Conservation (phyloP, 257 asterid genomes). For the Gentiana dahurica region DNA sequence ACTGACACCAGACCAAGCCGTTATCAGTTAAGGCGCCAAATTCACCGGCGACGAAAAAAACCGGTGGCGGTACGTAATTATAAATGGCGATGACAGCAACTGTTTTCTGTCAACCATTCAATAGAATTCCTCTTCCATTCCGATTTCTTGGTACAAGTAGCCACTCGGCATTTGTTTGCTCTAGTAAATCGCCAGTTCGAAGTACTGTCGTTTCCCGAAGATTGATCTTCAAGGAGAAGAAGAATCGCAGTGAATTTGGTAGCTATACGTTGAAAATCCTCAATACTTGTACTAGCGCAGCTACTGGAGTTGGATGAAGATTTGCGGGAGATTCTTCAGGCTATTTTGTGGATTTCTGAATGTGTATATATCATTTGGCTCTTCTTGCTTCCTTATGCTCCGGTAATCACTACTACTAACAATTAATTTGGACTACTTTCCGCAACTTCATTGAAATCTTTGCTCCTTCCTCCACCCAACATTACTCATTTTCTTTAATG, state of each 20-base stretch:
- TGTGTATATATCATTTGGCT: constrained; percentile 34
- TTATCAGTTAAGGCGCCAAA: not conserved
- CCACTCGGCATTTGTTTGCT: constrained; percentile 6
- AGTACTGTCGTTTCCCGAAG: not conserved
- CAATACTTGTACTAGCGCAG: constrained; percentile 9
- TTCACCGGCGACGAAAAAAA: not conserved
- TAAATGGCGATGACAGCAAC: constrained; percentile 7
- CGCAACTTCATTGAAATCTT: too few relatives aligned
- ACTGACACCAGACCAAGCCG: too few relatives aligned
- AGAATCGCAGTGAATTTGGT: constrained; percentile 2
- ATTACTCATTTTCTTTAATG: too few relatives aligned
- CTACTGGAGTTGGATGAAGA: constrained; percentile 35
- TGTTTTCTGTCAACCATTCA: constrained; percentile 3
- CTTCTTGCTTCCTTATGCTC: too few relatives aligned
- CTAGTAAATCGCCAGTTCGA: constrained; percentile 1
- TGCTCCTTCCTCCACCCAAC: too few relatives aligned
- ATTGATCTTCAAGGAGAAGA: constrained; percentile 5
- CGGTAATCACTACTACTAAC: too few relatives aligned
- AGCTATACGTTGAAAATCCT: not conserved
- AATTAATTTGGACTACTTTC: too few relatives aligned
- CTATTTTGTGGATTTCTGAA: constrained; percentile 54
- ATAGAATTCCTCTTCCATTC: not conserved
- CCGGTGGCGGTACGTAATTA: not conserved
- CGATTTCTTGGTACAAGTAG: not conserved
- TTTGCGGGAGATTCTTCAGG: constrained; percentile 33